These are phyloP conservation scores for Oemleria cerasiformis DNA, from an alignment of 306 rosid species.

Conservation along the genomic window DNA sequence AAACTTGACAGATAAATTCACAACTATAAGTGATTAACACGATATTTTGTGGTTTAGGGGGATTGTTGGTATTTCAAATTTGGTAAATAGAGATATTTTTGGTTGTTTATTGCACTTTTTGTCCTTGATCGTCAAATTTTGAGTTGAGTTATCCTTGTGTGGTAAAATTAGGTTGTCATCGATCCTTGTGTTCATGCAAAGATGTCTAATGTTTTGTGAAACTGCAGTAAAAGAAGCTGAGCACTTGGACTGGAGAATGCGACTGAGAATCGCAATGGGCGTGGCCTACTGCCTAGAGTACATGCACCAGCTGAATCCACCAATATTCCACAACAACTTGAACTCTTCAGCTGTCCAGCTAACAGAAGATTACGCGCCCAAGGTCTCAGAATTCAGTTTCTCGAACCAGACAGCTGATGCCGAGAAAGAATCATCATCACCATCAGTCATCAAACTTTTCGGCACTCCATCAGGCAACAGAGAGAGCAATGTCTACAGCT, in stretches of 20 bases:
- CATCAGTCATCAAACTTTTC: slow-evolving; percentile 21
- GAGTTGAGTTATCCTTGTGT: too few relatives aligned
- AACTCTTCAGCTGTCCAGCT: slow-evolving; percentile 60
- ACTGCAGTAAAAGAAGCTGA: slow-evolving; percentile 84
- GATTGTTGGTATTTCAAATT: too few relatives aligned
- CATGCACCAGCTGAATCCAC: slow-evolving; percentile 71
- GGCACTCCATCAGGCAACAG: slow-evolving; percentile 35
- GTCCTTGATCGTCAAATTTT: too few relatives aligned
- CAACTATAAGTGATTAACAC: too few relatives aligned
- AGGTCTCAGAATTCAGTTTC: slow-evolving; percentile 61
- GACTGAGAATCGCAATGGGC: slow-evolving; percentile 78
- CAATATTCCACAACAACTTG: slow-evolving; percentile 55
- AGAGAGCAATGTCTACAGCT: slow-evolving; percentile 67
- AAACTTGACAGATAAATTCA: too few relatives aligned
- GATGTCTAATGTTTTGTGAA: slow-evolving; percentile 8
- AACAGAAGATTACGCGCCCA: slow-evolving; percentile 81
- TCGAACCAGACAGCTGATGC: slow-evolving; percentile 46
- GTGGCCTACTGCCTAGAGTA: slow-evolving; percentile 79
- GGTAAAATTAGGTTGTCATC: too few relatives aligned
- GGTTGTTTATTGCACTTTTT: too few relatives aligned
- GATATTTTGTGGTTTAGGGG: too few relatives aligned
- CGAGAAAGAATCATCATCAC: slow-evolving; percentile 21
- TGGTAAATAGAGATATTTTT: too few relatives aligned
- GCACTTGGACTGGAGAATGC: slow-evolving; percentile 90
- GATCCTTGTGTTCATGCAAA: not conserved